Evolutionary conservation across 345 rosid genomes (phyloP).

Genomic region (Firmiana major): DNA sequence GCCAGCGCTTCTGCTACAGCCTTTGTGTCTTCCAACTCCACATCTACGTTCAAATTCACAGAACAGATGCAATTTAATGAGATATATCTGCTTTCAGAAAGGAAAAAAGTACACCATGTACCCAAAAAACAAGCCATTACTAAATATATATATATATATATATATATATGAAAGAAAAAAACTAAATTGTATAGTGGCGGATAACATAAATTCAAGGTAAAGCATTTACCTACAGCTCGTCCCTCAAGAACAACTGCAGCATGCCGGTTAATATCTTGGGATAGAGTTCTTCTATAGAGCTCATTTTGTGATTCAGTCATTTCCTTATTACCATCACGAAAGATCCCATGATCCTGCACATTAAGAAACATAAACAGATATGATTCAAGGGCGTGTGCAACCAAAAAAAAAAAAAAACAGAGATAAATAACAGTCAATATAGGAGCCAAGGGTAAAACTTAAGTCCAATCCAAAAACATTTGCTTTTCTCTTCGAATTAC

Average conservation of each 20-base stretch:
- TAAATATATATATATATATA: not conserved
- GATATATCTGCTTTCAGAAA: not conserved
- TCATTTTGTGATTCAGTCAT: constrained; percentile 47
- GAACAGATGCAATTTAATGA: not conserved
- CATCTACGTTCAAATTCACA: constrained; percentile 43
- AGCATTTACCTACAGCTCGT: constrained; percentile 55
- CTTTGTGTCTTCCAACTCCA: constrained; percentile 68
- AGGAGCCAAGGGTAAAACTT: not conserved
- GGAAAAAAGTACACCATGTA: not conserved
- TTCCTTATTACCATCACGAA: constrained; percentile 65
- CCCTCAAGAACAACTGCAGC: constrained; percentile 95
- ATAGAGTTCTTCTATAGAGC: constrained; percentile 57
- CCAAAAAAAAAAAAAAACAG: not conserved
- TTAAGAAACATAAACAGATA: constrained; percentile 9
- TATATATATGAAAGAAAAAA: not conserved
- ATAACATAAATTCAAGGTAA: constrained; percentile 11
- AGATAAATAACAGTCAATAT: not conserved
- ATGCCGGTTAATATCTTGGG: constrained; percentile 83
- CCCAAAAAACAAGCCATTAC: not conserved
- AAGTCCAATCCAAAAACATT: not conserved
- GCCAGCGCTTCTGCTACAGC: constrained; percentile 88
- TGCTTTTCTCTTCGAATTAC: not conserved
- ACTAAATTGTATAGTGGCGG: not conserved
- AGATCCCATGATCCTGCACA: constrained; percentile 75
- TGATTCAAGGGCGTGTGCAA: not conserved